A percentile compares a stretch with the other conserved stretches of the same genome.
Conservation (phyloP, 768 basidiomycete genomes). For the Tulasnella sp. region DNA sequence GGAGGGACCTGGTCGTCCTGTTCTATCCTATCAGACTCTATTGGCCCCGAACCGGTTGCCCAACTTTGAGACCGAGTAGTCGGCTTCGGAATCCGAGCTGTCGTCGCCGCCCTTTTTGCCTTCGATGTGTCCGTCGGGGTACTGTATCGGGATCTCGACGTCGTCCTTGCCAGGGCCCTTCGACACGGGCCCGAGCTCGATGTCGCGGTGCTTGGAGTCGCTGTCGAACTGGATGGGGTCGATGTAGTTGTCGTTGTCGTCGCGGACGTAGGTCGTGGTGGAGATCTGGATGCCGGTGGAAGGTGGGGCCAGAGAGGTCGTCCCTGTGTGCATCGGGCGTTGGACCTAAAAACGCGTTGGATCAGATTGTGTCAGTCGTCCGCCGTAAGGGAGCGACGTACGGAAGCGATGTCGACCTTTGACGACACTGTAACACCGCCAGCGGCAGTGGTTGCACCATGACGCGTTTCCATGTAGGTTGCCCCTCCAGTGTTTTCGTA, state of each 20-base stretch:
- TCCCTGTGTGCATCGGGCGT: neutral
- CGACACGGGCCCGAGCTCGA: neutral
- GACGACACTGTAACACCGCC: neutral
- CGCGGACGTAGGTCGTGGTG: slow-evolving; percentile 10
- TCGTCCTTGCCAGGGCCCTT: neutral
- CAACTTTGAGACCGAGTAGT: neutral
- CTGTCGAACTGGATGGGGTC: neutral
- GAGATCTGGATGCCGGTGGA: neutral
- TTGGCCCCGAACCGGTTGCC: neutral
- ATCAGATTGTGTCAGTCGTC: neutral
- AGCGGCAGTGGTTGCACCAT: neutral
- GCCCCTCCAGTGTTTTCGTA: neutral
- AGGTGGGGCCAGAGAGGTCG: neutral
- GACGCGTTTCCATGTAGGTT: slow-evolving; percentile 3
- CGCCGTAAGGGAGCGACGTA: neutral
- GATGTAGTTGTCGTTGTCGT: neutral
- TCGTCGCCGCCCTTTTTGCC: neutral
- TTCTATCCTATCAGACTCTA: neutral
- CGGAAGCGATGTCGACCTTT: neutral
- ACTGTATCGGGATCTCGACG: neutral
- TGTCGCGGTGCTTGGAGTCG: neutral
- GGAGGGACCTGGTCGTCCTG: neutral
- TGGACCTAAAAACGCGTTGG: neutral
- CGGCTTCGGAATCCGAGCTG: neutral
- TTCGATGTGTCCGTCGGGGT: neutral